Evolutionary conservation across 768 basidiomycete species (phyloP).

Genomic region (Trametes gibbosa): DNA sequence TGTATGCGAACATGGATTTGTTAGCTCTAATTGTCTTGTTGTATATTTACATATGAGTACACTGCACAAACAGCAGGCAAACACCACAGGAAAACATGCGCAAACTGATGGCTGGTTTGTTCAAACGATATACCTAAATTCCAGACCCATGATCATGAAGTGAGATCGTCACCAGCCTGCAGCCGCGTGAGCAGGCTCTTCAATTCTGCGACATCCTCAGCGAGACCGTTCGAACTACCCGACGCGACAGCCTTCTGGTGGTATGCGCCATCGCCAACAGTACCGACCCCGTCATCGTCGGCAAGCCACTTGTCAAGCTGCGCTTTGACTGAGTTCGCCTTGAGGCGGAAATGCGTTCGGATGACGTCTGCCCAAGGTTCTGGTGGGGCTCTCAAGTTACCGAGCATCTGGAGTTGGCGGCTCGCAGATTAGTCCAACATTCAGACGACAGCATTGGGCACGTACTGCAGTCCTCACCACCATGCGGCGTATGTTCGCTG

Average conservation of each 20-base stretch:
- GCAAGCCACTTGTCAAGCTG: constrained; percentile 81
- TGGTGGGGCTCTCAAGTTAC: constrained; percentile 75
- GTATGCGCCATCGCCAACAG: constrained; percentile 53
- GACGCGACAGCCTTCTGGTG: constrained; percentile 35
- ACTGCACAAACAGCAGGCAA: not conserved
- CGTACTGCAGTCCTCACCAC: constrained; percentile 82
- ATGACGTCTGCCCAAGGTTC: constrained; percentile 87
- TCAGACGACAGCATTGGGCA: not conserved
- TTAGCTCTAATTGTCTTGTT: not conserved
- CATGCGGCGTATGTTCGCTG: constrained; percentile 92
- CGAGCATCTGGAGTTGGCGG: constrained; percentile 62
- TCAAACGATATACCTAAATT: not conserved
- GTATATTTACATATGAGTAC: constrained; percentile 1
- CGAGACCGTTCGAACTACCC: constrained; percentile 56
- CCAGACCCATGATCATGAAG: not conserved
- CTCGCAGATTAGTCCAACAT: not conserved
- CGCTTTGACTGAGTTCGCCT: constrained; percentile 61
- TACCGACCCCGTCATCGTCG: constrained; percentile 69
- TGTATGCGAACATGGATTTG: no score
- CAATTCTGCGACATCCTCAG: constrained; percentile 71
- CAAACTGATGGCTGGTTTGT: no score
- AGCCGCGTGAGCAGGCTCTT: constrained; percentile 52
- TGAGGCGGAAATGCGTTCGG: constrained; percentile 87
- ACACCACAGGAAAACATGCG: not conserved
- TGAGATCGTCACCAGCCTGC: constrained; percentile 17